Evolutionary conservation across 768 basidiomycete genomes (phyloP).

Genomic region (Russula earlei): DNA sequence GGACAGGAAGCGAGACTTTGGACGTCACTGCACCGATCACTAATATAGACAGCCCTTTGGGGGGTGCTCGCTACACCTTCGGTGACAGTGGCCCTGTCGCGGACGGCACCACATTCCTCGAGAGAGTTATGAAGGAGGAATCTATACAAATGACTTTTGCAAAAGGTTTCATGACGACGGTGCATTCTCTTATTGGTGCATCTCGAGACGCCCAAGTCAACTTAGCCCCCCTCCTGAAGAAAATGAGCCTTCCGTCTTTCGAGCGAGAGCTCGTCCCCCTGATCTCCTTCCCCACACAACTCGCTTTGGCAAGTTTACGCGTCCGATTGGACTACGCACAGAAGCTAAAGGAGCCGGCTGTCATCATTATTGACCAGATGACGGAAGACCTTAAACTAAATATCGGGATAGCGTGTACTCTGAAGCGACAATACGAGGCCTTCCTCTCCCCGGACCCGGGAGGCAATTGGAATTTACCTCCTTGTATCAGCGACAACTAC

Average conservation of each 20-base stretch:
- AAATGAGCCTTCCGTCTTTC: constrained; percentile 89
- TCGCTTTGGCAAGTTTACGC: constrained; percentile 85
- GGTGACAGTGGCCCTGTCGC: constrained; percentile 36
- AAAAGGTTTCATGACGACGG: constrained; percentile 78
- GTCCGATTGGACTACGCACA: constrained; percentile 83
- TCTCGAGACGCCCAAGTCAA: constrained; percentile 84
- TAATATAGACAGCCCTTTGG: constrained; percentile 46
- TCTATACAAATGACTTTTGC: constrained; percentile 93
- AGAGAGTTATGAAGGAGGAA: constrained; percentile 91
- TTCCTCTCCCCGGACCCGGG: constrained; percentile 80
- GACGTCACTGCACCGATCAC: constrained; percentile 79
- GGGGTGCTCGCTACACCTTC: constrained; percentile 16
- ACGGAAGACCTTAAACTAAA: constrained; percentile 86
- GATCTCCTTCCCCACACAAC: constrained; percentile 92
- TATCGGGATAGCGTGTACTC: constrained; percentile 86
- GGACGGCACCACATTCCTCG: constrained; percentile 82
- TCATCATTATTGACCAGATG: constrained; percentile 90
- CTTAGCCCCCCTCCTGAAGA: constrained; percentile 61
- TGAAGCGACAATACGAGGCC: constrained; percentile 91
- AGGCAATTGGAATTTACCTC: constrained; percentile 81
- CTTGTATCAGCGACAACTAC: constrained; percentile 84
- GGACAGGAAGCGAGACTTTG: constrained; percentile 90
- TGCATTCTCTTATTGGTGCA: constrained; percentile 75
- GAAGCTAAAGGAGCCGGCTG: constrained; percentile 80
- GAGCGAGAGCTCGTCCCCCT: constrained; percentile 82